A percentile compares a stretch with the other conserved stretches of the same genome.
Conservation (phyloP, 1,284 basidiomycete genomes). For the Athelia sp. region DNA sequence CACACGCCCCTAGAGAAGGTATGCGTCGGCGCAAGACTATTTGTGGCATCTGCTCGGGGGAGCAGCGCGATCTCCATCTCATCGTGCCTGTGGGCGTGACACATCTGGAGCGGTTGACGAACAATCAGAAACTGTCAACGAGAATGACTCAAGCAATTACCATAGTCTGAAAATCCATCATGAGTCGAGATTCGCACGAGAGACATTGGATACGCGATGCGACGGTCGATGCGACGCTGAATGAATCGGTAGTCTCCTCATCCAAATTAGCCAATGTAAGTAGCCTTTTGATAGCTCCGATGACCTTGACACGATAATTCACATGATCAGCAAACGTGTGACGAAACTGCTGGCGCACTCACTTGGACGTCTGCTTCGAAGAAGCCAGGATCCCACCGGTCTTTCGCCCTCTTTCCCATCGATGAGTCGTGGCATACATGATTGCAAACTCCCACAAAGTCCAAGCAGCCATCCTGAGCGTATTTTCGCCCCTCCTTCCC, state of each 20-base stretch:
- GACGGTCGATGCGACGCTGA: conserved; percentile 16
- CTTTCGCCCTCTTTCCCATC: conserved; percentile 24
- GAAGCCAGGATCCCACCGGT: conserved; percentile 40
- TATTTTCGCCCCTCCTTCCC: conserved; percentile 27
- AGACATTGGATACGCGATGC: conserved; percentile 39
- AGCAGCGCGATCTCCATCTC: conserved; percentile 39
- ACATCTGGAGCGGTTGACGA: conserved; percentile 31
- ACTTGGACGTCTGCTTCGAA: conserved; percentile 59
- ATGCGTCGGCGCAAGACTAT: too few relatives aligned
- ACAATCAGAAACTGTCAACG: background rate
- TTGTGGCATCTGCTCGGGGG: conserved; percentile 13
- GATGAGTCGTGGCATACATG: conserved; percentile 43
- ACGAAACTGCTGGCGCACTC: conserved; percentile 6
- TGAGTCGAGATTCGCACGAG: conserved; percentile 45
- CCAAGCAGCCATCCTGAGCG: conserved; percentile 38
- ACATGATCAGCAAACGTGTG: background rate
- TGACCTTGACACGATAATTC: conserved; percentile 30
- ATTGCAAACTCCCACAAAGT: conserved; percentile 49
- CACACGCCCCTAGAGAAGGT: conserved; percentile 17
- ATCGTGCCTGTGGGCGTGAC: conserved; percentile 61
- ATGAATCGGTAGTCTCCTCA: conserved; percentile 25
- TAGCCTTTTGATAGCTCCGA: conserved; percentile 32
- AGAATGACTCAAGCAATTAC: conserved; percentile 28
- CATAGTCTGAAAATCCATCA: conserved; percentile 45
- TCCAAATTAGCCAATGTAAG: conserved; percentile 25